A percentile compares a stretch with the other conserved stretches of the same genome.
Conservation (phyloP, 305 asterid species). For the Petunia hybrid region DNA sequence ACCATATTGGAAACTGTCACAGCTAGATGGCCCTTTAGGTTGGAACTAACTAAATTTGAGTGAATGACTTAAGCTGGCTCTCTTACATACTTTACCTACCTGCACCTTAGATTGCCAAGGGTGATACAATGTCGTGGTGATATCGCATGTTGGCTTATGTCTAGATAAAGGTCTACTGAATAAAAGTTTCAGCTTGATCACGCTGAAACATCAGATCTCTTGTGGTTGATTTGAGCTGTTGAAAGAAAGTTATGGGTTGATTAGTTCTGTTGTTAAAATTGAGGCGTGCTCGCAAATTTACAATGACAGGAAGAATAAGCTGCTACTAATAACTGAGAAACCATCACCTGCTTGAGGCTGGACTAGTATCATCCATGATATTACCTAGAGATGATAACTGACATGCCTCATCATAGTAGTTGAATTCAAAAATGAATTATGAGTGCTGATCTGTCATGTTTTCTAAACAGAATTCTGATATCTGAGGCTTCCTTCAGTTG, state of each 20-base stretch:
- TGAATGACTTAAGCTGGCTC: background rate
- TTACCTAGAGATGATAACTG: background rate
- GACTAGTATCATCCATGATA: background rate
- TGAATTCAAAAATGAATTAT: background rate
- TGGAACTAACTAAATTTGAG: background rate
- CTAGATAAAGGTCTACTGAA: background rate
- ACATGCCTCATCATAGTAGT: background rate
- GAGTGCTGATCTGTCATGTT: background rate
- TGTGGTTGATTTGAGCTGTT: background rate
- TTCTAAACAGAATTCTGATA: background rate
- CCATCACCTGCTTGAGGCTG: background rate
- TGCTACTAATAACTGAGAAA: background rate
- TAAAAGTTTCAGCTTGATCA: background rate
- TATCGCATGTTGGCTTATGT: background rate
- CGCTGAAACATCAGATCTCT: background rate
- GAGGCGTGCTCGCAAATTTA: background rate
- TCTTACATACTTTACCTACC: background rate
- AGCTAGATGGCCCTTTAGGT: background rate
- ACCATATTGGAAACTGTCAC: background rate
- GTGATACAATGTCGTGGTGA: background rate
- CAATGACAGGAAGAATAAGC: background rate
- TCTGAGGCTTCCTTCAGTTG: background rate
- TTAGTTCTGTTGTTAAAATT: too few species aligned
- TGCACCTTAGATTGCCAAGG: background rate
- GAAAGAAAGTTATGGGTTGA: background rate